Base-by-base conservation (phyloP, 2,329 filamentous ascomycete species). In the Monosporascus sp. region DNA sequence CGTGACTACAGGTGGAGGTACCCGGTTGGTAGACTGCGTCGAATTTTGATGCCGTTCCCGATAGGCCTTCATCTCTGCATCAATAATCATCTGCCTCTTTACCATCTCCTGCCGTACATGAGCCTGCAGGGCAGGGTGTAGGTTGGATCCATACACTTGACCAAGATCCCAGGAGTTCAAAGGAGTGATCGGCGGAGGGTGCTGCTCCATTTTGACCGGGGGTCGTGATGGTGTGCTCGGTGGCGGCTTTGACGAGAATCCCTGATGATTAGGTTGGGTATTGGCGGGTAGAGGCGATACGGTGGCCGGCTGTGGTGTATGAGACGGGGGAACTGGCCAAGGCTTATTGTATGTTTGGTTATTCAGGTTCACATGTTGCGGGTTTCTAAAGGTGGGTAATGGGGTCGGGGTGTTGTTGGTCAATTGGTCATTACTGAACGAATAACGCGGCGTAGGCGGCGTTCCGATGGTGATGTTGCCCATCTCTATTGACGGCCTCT, bases 101-200 rank as follows among this genome's bases (percentile, higher is more conserved):
- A 66, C 61, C 45, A 69, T 45, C 60, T 68, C 59, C 9, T 62
- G 61, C 15, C 64, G 65, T 56, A 68, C 68, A 26, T 65, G 65
- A 37, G 64, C 59, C 35, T 65, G 58, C 28, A 69, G 67, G 15
- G 66, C 67, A 37, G 67, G 67, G 44, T 69, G 67, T 37, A 68
- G 48, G 44, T 63, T 57, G 22, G 60, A 52, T 14, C 52, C 50
- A 43, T 52, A 49, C 20, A 48, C 57, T 18, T 51, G 43, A 46
- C 56, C 47, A 18, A 38, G 7, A 52, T 60, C 56, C 53, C 56
- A 58, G 47, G 53, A 48, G 49, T 49, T 53, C 17, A 46, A 22
- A 15, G 38, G 26, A 37, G 49, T 28, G 14, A 43, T 31, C n/a
- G 56, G 51, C 37, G 20, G 28, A 8, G 52, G 52, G 4, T 38